A percentile compares a stretch with the other conserved stretches of the same genome.
Conservation (phyloP, 2,329 filamentous ascomycete species). For the Aureobasidium sp. region DNA sequence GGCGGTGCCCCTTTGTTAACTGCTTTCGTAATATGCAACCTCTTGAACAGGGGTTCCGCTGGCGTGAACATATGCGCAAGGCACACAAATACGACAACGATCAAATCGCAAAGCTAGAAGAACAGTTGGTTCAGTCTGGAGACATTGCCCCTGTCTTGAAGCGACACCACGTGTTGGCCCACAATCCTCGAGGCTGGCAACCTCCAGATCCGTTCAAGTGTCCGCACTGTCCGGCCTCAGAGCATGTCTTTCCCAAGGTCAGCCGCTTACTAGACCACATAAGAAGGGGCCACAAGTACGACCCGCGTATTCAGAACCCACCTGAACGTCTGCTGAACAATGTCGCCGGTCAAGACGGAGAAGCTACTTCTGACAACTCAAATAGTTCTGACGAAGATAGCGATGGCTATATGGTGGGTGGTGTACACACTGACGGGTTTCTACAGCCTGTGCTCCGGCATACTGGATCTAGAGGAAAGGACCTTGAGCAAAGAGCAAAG, state of each 20-base stretch:
- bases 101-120: conserved; percentile 9
- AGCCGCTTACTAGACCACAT: conserved; percentile 36
- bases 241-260: conserved; percentile 29
- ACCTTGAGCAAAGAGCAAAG: background rate
- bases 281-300: conserved; percentile 36
- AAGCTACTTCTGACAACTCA: background rate
- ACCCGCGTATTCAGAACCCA: conserved; percentile 23
- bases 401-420: conserved; percentile 47
- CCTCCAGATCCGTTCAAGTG: conserved; percentile 27
- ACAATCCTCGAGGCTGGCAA: conserved; percentile 15
- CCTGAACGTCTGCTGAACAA: background rate
- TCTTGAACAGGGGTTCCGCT: conserved; percentile 22
- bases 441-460: conserved; percentile 36
- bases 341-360: background rate
- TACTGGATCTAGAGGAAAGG: background rate
- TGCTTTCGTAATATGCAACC: conserved; percentile 23
- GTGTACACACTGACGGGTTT: conserved; percentile 62
- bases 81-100: conserved; percentile 21
- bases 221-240: conserved; percentile 30
- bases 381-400: background rate
- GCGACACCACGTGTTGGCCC: background rate
- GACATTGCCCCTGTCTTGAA: background rate
- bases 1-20: conserved; percentile 21
- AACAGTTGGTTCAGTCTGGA: conserved; percentile 1
- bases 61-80: conserved; percentile 27